phyloP scores from a whole-genome alignment of 805 yeast genomes.

The Ogataea paraovalis region DNA sequence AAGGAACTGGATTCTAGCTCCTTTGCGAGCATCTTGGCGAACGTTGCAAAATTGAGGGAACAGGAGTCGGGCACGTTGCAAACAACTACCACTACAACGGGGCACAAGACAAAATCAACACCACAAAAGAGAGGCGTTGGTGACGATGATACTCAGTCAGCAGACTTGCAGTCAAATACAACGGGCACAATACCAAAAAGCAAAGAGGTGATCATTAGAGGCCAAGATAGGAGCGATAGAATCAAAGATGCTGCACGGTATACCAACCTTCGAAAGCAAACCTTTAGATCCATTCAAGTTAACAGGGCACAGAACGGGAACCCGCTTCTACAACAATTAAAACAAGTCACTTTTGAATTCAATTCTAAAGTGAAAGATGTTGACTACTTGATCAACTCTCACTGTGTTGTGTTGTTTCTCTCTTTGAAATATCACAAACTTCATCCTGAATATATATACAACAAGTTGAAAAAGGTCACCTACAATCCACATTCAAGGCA shows the following conservation, averaged over 20 bases:
- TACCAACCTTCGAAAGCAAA: conserved; percentile 17
- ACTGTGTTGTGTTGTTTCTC: conserved; percentile 55
- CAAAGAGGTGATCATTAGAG: conserved; percentile 15
- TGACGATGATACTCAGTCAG: background rate
- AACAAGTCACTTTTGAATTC: conserved; percentile 50
- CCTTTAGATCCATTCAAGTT: conserved; percentile 44
- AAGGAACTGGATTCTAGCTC: conserved; percentile 43
- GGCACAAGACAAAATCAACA: background rate
- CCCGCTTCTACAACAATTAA: conserved; percentile 56
- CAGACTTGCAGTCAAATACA: background rate
- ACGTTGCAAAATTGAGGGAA: conserved; percentile 59
- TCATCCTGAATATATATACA: conserved; percentile 70
- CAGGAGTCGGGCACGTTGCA: conserved; percentile 21
- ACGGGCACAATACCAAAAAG: conserved; percentile 1
- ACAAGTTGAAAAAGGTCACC: conserved; percentile 40
- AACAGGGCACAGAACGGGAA: conserved; percentile 69
- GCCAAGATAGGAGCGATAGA: conserved; percentile 12
- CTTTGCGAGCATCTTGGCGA: conserved; percentile 66
- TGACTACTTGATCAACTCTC: conserved; percentile 62
- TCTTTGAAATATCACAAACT: conserved; percentile 71
- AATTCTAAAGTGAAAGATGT: conserved; percentile 45
- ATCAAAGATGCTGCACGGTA: conserved; percentile 15
- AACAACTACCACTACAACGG: background rate
- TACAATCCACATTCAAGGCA: conserved; percentile 18
- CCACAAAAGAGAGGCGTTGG: background rate